phyloP scores from a whole-genome alignment of 139 green algal genomes.

The Dunaliella sp. region DNA sequence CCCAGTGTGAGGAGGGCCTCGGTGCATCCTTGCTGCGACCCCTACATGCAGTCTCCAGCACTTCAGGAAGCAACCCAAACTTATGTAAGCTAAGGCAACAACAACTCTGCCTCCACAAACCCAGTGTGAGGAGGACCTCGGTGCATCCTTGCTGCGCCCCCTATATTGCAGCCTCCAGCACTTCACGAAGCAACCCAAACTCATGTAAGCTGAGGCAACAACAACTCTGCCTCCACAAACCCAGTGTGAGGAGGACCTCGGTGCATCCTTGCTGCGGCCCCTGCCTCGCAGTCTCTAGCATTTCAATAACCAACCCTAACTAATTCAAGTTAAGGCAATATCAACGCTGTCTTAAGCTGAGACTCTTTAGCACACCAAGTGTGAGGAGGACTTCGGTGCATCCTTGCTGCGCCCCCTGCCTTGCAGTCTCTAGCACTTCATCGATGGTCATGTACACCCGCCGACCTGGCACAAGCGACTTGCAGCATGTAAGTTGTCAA shows the following conservation, averaged over 20 bases:
- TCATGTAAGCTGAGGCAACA: background rate
- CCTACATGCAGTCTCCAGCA: too few species aligned
- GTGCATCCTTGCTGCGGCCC: slow-evolving; percentile 62
- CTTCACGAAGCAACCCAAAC: too few species aligned
- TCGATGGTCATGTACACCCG: slow-evolving; percentile 79
- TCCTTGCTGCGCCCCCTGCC: slow-evolving; percentile 57
- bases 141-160: too few species aligned
- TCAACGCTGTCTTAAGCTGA: too few species aligned
- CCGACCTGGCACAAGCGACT: slow-evolving; percentile 18
- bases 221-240: slow-evolving; percentile 26
- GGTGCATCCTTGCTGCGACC: too few species aligned
- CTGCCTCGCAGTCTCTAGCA: background rate
- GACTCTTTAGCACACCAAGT: slow-evolving; percentile 53
- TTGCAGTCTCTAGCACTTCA: slow-evolving; percentile 70
- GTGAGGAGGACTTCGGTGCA: slow-evolving; percentile 89
- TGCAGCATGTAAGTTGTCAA: background rate
- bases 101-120: too few species aligned
- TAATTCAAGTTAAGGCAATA: too few species aligned
- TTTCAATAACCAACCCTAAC: background rate
- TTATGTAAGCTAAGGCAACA: too few species aligned
- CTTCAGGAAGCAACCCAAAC: too few species aligned
- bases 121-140: too few species aligned
- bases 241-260: slow-evolving; percentile 88
- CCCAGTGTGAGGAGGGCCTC: too few species aligned
- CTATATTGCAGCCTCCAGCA: too few species aligned